A percentile compares a stretch with the other conserved stretches of the same genome.
Evolutionary conservation across 2,329 filamentous ascomycete genomes (phyloP).

Genomic region (Macrophomina pseudophaseolina): DNA sequence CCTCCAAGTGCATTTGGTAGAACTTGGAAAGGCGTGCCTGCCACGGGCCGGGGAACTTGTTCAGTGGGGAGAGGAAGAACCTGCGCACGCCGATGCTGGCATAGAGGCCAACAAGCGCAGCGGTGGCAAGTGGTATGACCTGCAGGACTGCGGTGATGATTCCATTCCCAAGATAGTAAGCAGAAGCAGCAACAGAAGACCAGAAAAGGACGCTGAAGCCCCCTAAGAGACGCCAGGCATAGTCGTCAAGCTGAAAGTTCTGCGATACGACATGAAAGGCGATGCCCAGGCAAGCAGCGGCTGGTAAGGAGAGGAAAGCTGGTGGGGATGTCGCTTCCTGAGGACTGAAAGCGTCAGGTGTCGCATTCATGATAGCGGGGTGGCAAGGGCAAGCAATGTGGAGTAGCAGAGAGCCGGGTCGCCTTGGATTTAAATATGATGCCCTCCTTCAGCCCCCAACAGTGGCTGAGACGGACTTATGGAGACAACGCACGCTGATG

Average conservation of each 20-base stretch:
- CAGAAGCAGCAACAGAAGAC: background rate
- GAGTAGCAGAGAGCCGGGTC: no score
- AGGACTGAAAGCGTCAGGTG: background rate
- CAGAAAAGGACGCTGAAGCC: background rate
- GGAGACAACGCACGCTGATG: background rate
- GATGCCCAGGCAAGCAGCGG: background rate
- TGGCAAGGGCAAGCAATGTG: background rate
- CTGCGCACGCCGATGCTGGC: constrained; percentile 48
- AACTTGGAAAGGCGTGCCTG: constrained; percentile 20
- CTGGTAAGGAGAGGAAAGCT: background rate
- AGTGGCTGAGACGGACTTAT: background rate
- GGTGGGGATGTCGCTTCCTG: background rate
- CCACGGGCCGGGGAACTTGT: constrained; percentile 29
- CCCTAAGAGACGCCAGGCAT: constrained; percentile 10
- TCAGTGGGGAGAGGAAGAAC: constrained; percentile 47
- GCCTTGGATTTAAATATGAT: background rate
- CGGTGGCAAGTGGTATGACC: background rate
- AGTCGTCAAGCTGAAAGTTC: constrained; percentile 8
- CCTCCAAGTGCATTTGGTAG: constrained; percentile 2
- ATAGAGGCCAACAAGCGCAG: constrained; percentile 28
- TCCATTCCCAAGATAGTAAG: background rate
- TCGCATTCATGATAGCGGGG: background rate
- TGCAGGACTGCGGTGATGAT: background rate
- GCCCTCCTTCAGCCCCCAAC: background rate
- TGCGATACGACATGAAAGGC: constrained; percentile 5